A percentile compares a stretch with the other conserved stretches of the same genome.
Conservation (phyloP, 371 early-diverging fungal species). For the Dichotomocladium elegans region DNA sequence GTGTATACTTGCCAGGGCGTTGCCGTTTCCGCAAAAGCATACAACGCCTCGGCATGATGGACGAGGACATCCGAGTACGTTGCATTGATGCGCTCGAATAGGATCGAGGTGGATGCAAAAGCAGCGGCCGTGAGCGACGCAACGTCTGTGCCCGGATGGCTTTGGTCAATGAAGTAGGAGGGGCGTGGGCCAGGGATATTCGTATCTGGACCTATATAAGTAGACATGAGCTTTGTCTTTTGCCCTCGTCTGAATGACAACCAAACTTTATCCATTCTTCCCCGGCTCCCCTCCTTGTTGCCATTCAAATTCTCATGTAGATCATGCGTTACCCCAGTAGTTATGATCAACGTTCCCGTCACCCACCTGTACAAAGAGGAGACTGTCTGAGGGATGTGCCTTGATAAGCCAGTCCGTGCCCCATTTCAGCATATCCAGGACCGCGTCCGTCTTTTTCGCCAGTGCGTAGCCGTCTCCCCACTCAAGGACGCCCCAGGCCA, state of each 20-base stretch:
- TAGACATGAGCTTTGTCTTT: background rate
- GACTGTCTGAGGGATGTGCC: slow-evolving; percentile 42
- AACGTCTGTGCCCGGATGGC: slow-evolving; percentile 53
- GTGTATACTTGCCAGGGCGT: slow-evolving; percentile 49
- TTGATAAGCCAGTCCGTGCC: slow-evolving; percentile 63
- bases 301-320: background rate
- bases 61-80: slow-evolving; percentile 34
- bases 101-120: slow-evolving; percentile 55
- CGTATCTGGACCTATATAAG: slow-evolving; percentile 33
- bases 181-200: slow-evolving; percentile 55
- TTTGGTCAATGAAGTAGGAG: slow-evolving; percentile 44
- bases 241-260: no score
- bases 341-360: slow-evolving; percentile 27
- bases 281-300: background rate
- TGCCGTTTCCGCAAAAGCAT: slow-evolving; percentile 43
- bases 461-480: slow-evolving; percentile 56
- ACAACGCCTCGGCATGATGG: slow-evolving; percentile 34
- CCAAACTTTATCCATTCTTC: no score
- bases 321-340: slow-evolving; percentile 38
- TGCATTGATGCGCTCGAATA: slow-evolving; percentile 50
- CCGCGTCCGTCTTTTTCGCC: slow-evolving; percentile 44
- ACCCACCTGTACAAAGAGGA: slow-evolving; percentile 36
- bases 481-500: slow-evolving; percentile 57
- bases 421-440: slow-evolving; percentile 56
- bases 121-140: slow-evolving; percentile 60